These are phyloP conservation scores for Ilex paraguariensis DNA, from an alignment of 305 asterid species.

Conservation along the genomic window DNA sequence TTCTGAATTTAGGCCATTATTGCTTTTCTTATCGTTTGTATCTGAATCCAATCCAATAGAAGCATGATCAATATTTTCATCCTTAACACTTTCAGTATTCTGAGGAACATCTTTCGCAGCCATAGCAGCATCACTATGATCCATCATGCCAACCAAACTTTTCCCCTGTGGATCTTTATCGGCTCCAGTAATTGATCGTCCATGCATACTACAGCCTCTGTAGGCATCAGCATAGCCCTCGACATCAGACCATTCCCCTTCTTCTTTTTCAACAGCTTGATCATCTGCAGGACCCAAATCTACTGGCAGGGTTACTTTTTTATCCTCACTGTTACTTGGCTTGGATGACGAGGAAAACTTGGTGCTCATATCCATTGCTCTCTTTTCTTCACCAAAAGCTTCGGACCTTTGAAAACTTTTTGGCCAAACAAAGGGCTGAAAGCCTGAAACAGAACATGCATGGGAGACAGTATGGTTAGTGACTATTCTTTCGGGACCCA, in stretches of 20 bases:
- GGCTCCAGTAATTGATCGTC: slow-evolving; percentile 35
- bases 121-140: slow-evolving; percentile 24
- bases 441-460: slow-evolving; percentile 92
- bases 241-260: slow-evolving; percentile 99
- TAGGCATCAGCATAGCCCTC: slow-evolving; percentile 61
- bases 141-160: slow-evolving; percentile 30
- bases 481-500: slow-evolving; percentile 67
- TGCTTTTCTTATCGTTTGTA: slow-evolving; percentile 47
- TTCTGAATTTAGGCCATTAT: slow-evolving; percentile 26
- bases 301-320: slow-evolving; percentile 33
- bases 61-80: slow-evolving; percentile 34
- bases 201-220: slow-evolving; percentile 26
- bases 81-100: slow-evolving; percentile 40
- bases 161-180: slow-evolving; percentile 44
- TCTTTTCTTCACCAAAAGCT: slow-evolving; percentile 28
- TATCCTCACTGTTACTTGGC: slow-evolving; percentile 33
- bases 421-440: slow-evolving; percentile 90
- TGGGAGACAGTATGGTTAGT: slow-evolving; percentile 96
- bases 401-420: slow-evolving; percentile 42
- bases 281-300: slow-evolving; percentile 37
- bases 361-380: slow-evolving; percentile 21
- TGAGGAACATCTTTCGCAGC: slow-evolving; percentile 28
- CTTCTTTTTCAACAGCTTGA: slow-evolving; percentile 78
- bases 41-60: slow-evolving; percentile 41
- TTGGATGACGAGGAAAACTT: slow-evolving; percentile 33